A percentile compares a stretch with the other conserved stretches of the same genome.
phyloP scores from a whole-genome alignment of 2,329 filamentous ascomycete genomes.

The Fusarium poae region DNA sequence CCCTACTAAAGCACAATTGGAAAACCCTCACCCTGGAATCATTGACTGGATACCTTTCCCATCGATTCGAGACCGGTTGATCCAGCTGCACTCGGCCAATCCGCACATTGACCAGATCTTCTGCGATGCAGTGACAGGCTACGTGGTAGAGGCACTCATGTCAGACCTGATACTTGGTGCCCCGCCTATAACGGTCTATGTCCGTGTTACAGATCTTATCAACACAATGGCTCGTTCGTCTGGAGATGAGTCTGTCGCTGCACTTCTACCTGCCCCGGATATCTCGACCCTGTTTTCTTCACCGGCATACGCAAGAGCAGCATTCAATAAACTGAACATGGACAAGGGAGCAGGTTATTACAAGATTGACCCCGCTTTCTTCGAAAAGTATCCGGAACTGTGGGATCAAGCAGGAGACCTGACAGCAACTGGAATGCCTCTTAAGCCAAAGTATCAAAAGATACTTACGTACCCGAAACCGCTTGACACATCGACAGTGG shows the following conservation, averaged over 20 bases:
- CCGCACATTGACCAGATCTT: slow-evolving; percentile 52
- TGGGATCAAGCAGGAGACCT: slow-evolving; percentile 47
- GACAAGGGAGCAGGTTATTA: slow-evolving; percentile 51
- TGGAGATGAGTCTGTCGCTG: slow-evolving; percentile 6
- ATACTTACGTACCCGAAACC: slow-evolving; percentile 51
- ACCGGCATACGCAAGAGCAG: slow-evolving; percentile 43
- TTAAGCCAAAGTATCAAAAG: slow-evolving; percentile 49
- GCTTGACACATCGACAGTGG: slow-evolving; percentile 47
- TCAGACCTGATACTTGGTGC: slow-evolving; percentile 47
- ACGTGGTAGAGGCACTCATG: slow-evolving; percentile 51
- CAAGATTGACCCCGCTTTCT: slow-evolving; percentile 53
- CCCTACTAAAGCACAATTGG: slow-evolving; percentile 47
- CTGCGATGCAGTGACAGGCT: slow-evolving; percentile 52
- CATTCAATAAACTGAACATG: slow-evolving; percentile 51
- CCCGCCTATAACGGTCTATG: slow-evolving; percentile 47
- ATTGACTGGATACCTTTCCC: slow-evolving; percentile 52
- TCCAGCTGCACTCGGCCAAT: slow-evolving; percentile 51
- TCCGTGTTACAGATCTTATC: slow-evolving; percentile 51
- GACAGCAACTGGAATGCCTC: slow-evolving; percentile 48
- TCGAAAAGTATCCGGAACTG: slow-evolving; percentile 51
- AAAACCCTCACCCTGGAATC: slow-evolving; percentile 47
- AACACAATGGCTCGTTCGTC: slow-evolving; percentile 43
- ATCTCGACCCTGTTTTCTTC: slow-evolving; percentile 43
- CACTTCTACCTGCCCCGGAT: slow-evolving; percentile 45
- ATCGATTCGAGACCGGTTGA: slow-evolving; percentile 48